Evolutionary conservation across 2,329 filamentous ascomycete species (phyloP), one percentile per base, ranked within the genome.

Genomic region (Exophiala mesophila): DNA sequence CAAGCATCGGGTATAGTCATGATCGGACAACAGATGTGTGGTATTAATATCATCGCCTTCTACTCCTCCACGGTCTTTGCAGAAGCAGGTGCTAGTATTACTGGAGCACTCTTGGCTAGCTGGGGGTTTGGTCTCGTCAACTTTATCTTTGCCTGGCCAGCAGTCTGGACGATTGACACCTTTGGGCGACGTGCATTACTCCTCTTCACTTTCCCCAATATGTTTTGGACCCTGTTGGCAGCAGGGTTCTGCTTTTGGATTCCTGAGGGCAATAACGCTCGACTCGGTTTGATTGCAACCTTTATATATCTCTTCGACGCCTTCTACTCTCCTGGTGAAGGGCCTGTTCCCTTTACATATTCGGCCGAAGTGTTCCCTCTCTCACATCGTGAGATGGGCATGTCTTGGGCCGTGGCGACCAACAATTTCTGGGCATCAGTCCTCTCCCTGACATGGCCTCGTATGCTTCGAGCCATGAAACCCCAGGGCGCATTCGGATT

Each of bases 1-100:
- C 71, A 85, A 20, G 87, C 86, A 4, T 83, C 85, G 1, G 85
- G 81, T 51, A 78, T 80, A 1, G 85, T 90, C 53, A 94, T 94
- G 87, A 80, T 85, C 55, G 80, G 79, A 0, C 82, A 85, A 61
- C 80, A 85, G 61, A 80, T 84, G 74, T 83, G 80, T 54, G 76
- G 75, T 64, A 72, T 84, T 61, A 85, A 86, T 58, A 83, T 87
- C 43, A 83, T 88, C 41, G 80, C 83, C 1, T 88, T 88, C 61
- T 88, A 88, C 63, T 83, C 78, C 1, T 80, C 78, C 0, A 81
- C 78, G 2, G 61, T 73, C 33, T 72, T 73, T 38, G 40, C 41
- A 4, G 60, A 81, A 1, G 74, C 81, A 2, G 80, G 80, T 3
- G 76, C 78, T 24, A 62, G 46, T 30, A 61, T 70, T 1, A 74